Evolutionary conservation across 73 alveolate species (phyloP), one percentile per base, ranked within the genome.

Genomic region (Stentor roeselii): DNA sequence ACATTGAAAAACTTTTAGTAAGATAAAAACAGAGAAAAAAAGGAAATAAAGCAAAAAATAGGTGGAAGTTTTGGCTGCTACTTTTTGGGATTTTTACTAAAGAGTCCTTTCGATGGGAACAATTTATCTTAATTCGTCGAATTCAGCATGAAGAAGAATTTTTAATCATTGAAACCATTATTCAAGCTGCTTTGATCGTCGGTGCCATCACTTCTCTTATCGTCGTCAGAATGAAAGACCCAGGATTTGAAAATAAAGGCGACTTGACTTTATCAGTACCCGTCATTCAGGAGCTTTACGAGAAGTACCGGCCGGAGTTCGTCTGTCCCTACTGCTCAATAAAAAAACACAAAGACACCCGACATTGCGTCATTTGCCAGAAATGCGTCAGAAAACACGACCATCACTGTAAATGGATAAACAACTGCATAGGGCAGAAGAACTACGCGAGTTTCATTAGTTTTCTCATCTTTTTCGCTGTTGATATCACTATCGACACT

Each of bases 381-480:
- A 86, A 82, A 78, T 94, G 98, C 41, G 90, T 93, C 0, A 84
- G 85, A 42, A 85, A 87, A 42, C 88, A 83, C 76, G 97, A 92
- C 86, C 95, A 93, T 84, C 98, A 94, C 86, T 94, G 97, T 74
- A 93, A 90, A 37, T 94, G 90, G 83, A 92, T 94, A 6, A 92
- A 90, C 0, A 94, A 92, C 87, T 94, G 98, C 50, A 90, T 94
- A 4, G 98, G 98, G 59, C 78, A 86, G 60, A 82, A 85, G 15
- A 94, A 94, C 87, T 78, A 83, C 42, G 90, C 82, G 78, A 77
- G 75, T 75, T 83, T 91, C 36, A 40, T 83, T 21, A 75, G 82
- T 1, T 87, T 87, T 60, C n/a, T 87, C 15, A 37, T 82, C 2
- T 58, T n/a, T n/a, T n/a, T n/a, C n/a, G n/a, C n/a, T n/a, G n/a